Base-by-base conservation (phyloP, 257 asterid species). In the Apocynum venetum region DNA sequence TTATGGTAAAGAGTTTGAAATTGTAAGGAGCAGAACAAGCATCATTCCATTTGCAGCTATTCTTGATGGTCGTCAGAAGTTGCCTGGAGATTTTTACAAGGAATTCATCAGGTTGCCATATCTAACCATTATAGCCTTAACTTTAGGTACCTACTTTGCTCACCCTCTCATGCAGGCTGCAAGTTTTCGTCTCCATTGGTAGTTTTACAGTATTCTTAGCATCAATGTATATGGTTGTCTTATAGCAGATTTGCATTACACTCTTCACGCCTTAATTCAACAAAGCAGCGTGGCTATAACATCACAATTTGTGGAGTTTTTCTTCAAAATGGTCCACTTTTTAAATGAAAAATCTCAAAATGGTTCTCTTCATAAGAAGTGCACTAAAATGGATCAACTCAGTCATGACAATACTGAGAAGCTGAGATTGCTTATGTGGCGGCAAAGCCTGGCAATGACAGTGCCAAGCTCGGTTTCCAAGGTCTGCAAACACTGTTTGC, bases 81-180 rank as follows among this genome's bases (percentile, higher is more conserved):
- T 96, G 86, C 99, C 99, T 0, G 76, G 84, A 71, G 89, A 87
- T 73, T 93, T 87, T 82, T 90, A 81, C 81, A 93, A 90, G 90
- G 98, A 96, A 72, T 96, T 86, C 76, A 72, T 93, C 52, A 90
- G 99, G 72, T 64, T 96, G 84, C 99, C 99, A 1, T 96, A 96
- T 71, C 69, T 96, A 41, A 76, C 97, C 1, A 83, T 96, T 74
- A 93, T 95, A 12, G 88, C 74, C 4, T 56, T 96, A 82, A 96
- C 97, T 10, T 78, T 96, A 78, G 98, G 97, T 66, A 87, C 89
- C 7, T 93, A 96, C 81, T 88, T 96, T 8, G 96, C 94, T 64
- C 99, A 96, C 81, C 98, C 99, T 2, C 86, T 93, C 15, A 91
- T 96, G 97, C 97, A 84, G 81, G 96, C 97, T 67, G 91, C 96